phyloP scores from a whole-genome alignment of 2,329 filamentous ascomycete genomes.

The Epichloe gansuensis region DNA sequence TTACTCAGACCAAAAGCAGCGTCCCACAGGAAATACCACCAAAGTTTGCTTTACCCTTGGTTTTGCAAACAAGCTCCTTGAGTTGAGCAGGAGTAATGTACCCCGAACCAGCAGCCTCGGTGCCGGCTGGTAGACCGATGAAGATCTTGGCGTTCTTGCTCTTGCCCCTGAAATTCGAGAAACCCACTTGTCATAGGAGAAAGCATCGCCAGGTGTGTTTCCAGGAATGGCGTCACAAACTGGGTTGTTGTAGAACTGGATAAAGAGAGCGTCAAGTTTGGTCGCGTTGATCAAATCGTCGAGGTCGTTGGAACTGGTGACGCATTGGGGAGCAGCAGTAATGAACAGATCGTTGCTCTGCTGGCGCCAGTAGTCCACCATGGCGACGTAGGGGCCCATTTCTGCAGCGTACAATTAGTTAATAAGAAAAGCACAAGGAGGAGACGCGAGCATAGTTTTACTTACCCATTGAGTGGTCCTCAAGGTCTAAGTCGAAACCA shows the following conservation, averaged over 20 bases:
- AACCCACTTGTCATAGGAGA: slow-evolving; percentile 34
- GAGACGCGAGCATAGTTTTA: not conserved
- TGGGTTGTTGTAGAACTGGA: slow-evolving; percentile 39
- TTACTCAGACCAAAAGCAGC: slow-evolving; percentile 23
- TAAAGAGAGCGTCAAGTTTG: slow-evolving; percentile 30
- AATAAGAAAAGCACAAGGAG: too few relatives aligned
- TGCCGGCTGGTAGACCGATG: slow-evolving; percentile 28
- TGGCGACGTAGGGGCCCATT: slow-evolving; percentile 25
- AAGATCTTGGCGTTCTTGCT: slow-evolving; percentile 33
- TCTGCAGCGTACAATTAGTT: slow-evolving; percentile 10
- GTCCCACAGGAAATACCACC: slow-evolving; percentile 37
- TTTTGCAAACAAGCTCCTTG: slow-evolving; percentile 26
- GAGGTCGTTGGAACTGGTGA: slow-evolving; percentile 19
- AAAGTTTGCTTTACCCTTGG: slow-evolving; percentile 25
- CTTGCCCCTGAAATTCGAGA: slow-evolving; percentile 20
- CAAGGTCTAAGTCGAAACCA: slow-evolving; percentile 33
- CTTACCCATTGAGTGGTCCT: slow-evolving; percentile 20
- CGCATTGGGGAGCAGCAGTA: slow-evolving; percentile 34
- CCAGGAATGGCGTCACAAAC: slow-evolving; percentile 23
- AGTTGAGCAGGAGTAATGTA: slow-evolving; percentile 24
- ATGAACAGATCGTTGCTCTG: slow-evolving; percentile 23
- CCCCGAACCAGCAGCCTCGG: slow-evolving; percentile 15
- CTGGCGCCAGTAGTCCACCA: slow-evolving; percentile 24
- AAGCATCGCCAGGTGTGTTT: slow-evolving; percentile 18
- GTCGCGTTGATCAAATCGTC: slow-evolving; percentile 26